Evolutionary conservation across 257 asterid species (phyloP), one percentile per base, ranked within the genome.

Genomic region (Solanum infundibuliforme): DNA sequence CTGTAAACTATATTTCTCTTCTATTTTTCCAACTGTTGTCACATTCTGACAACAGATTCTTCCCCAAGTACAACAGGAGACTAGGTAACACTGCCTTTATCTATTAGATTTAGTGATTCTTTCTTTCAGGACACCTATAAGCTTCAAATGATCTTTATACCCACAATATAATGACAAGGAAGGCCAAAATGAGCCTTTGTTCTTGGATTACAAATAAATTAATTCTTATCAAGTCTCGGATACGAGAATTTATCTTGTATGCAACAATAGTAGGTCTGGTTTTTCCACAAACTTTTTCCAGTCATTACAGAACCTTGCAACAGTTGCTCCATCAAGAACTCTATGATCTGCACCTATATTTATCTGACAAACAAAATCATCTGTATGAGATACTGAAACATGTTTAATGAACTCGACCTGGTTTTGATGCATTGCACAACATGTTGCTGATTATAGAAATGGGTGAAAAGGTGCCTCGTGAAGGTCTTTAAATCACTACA

Each of bases 271-370:
- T 31, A 95, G 98, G 92, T 96, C 98, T 11, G 98, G 99, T 83
- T 95, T 95, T 89, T 96, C 98, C 14, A 94, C 83, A 83, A 91
- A 91, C 16, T 88, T 92, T 92, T 96, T 95, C 99, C 99, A 96
- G 86, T 94, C 95, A 41, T 95, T 96, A 94, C 98, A 95, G 94
- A 96, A 96, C 85, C 85, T 92, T 20, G 99, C 99, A 9, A 96
- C 99, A 0, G 98, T 93, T 25, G 99, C 99, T 31, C 99, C 99
- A 71, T 95, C 99, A 32, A 96, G 92, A 83, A 96, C 98, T 92
- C 99, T 92, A 76, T 95, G 98, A 92, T 96, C 99, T 12, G 99
- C 93, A 4, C 98, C 98, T 25, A 96, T 88, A 85, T 94, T 96
- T 83, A 95, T 91, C 99, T 96, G 98, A 90, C 65, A 16, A 69